These are phyloP conservation scores for Chenopodium album DNA, from an alignment of 148 eudicot species.

Conservation along the genomic window DNA sequence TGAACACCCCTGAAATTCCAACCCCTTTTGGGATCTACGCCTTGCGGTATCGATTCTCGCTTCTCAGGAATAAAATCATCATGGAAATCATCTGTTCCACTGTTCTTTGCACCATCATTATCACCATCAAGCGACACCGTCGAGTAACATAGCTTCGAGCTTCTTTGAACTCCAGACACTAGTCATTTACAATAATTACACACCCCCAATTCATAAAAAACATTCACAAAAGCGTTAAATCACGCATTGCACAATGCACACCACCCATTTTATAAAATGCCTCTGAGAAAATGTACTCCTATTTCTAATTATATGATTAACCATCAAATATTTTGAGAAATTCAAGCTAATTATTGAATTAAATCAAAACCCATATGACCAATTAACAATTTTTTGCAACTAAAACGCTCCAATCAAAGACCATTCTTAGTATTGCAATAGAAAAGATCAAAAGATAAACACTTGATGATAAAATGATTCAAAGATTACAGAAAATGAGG, in stretches of 20 bases:
- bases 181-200: constrained; percentile 20
- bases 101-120: constrained; percentile 32
- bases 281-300: neutral
- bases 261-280: constrained; percentile 32
- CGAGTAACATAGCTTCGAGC: constrained; percentile 51
- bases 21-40: constrained; percentile 82
- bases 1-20: constrained; percentile 93
- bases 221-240: neutral
- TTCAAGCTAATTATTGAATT: neutral
- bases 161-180: constrained; percentile 50
- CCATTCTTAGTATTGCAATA: neutral
- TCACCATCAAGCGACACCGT: constrained; percentile 40
- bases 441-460: neutral
- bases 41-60: constrained; percentile 49
- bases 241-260: constrained; percentile 24
- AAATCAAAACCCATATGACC: constrained; percentile 10
- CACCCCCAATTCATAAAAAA: neutral
- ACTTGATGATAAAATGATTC: neutral
- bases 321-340: constrained; percentile 4
- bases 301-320: neutral
- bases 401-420: neutral
- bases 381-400: neutral
- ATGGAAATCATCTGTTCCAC: constrained; percentile 31
- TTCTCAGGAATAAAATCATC: constrained; percentile 48
- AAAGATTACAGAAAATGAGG: neutral